Percentiles rank a stretch among this genome's conserved stretches.
phyloP scores from a whole-genome alignment of 805 yeast species.

The Starmerella etchellsii region DNA sequence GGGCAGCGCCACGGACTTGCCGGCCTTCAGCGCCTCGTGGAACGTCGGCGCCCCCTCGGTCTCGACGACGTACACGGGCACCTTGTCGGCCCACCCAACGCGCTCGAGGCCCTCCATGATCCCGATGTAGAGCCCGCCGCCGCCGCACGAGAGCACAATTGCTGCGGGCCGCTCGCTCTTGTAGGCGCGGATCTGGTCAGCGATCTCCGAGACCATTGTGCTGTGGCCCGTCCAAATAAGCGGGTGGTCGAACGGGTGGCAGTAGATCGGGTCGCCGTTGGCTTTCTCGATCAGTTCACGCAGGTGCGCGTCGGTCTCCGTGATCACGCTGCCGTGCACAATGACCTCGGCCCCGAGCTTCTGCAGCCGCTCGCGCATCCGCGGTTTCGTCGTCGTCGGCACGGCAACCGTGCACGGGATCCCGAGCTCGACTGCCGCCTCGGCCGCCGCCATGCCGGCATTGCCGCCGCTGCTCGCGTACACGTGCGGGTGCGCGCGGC shows the following conservation, averaged over 20 bases:
- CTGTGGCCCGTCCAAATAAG: conserved; percentile 93
- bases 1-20: conserved; percentile 33
- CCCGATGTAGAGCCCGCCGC: conserved; percentile 90
- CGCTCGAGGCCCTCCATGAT: conserved; percentile 71
- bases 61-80: conserved; percentile 40
- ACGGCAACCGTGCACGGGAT: conserved; percentile 46
- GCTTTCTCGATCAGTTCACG: conserved; percentile 41
- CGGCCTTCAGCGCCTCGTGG: conserved; percentile 36
- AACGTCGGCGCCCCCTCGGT: conserved; percentile 33
- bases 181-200: conserved; percentile 54
- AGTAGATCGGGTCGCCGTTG: conserved; percentile 73
- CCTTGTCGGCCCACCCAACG: conserved; percentile 25
- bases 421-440: conserved; percentile 59
- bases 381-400: conserved; percentile 37
- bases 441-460: conserved; percentile 95
- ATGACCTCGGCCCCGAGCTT: conserved; percentile 40
- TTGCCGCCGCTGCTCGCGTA: conserved; percentile 76
- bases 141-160: conserved; percentile 85
- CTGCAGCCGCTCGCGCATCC: conserved; percentile 36
- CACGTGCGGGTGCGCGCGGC: conserved; percentile 42
- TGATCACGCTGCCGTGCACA: conserved; percentile 61
- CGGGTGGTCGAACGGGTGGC: conserved; percentile 90
- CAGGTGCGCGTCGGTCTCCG: conserved; percentile 62
- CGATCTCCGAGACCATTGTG: conserved; percentile 75
- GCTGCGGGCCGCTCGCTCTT: conserved; percentile 53